Conservation (phyloP, 2,329 filamentous ascomycete genomes). For the Ilyonectria destructans region DNA sequence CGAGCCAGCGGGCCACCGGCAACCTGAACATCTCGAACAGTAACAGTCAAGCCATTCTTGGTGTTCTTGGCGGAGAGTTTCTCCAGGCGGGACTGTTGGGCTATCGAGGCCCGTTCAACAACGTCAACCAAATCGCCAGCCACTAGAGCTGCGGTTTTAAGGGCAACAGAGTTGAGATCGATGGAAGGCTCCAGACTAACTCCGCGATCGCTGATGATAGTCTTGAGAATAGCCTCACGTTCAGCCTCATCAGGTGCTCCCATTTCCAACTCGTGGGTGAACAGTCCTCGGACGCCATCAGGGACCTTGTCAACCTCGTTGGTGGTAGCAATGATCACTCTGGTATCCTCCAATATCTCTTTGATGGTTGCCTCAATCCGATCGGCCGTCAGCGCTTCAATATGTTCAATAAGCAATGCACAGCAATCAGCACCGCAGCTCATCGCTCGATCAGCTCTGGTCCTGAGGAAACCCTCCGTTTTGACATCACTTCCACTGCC, state of each 20-base stretch:
- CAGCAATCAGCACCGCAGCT: constrained; percentile 90
- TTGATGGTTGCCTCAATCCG: constrained; percentile 89
- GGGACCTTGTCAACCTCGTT: constrained; percentile 96
- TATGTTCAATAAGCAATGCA: constrained; percentile 87
- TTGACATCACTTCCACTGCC: constrained; percentile 93
- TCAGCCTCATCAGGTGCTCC: constrained; percentile 93
- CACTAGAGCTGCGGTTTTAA: constrained; percentile 96
- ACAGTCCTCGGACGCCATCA: constrained; percentile 89
- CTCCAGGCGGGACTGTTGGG: constrained; percentile 83
- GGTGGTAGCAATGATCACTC: constrained; percentile 93
- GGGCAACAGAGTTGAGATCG: constrained; percentile 86
- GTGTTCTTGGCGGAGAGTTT: constrained; percentile 72
- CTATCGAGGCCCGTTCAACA: constrained; percentile 88
- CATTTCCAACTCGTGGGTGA: constrained; percentile 97
- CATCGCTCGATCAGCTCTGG: constrained; percentile 89
- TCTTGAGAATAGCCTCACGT: constrained; percentile 87
- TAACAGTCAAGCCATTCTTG: constrained; percentile 64
- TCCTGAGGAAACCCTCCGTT: constrained; percentile 91
- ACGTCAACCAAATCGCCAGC: constrained; percentile 96
- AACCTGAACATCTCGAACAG: constrained; percentile 87
- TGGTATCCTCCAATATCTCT: constrained; percentile 83
- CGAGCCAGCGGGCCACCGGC: constrained; percentile 86
- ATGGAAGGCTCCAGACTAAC: constrained; percentile 87
- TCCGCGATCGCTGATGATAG: constrained; percentile 83
- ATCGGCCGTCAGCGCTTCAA: constrained; percentile 93